Evolutionary conservation across 2,329 filamentous ascomycete species (phyloP), one percentile per base, ranked within the genome.

Genomic region (Fusarium scirpi): DNA sequence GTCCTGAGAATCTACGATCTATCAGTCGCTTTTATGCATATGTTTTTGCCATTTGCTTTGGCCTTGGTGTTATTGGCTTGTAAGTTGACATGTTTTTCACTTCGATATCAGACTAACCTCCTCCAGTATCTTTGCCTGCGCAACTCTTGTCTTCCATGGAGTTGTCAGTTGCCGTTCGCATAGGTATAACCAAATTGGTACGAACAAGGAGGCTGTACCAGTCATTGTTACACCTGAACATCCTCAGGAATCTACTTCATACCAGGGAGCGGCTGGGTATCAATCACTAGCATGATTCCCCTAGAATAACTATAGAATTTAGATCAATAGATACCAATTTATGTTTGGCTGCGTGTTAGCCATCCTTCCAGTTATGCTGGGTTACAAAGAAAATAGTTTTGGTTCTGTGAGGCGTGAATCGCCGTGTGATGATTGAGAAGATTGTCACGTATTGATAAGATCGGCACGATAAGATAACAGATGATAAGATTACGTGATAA

Each of bases 81-180:
- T 86, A 76, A 73, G 83, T 78, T 8, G 0, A n/a, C 9, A 2
- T 7, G 1, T 3, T 0, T 0, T 0, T 3, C 6, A 0, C n/a
- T n/a, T n/a, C 5, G 12, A 40, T 15, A 8, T 5, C 2, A 8
- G 40, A 8, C 15, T 68, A 6, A 51, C 34, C 2, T 22, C 3
- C 4, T 27, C 2, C 51, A 86, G 85, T 67, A 56, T 82, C 6
- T 79, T 85, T 48, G 84, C 82, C 68, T 53, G 82, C 52, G 75
- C 80, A 55, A 78, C 82, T 38, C 80, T 85, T 20, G 67, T 80
- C 15, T 78, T 85, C 8, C 80, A 84, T 72, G 73, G 79, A 63
- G 73, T 85, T 10, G 78, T 79, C 60, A 76, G 85, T 15, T 77
- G 82, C 70, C 79, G 81, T 16, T 84, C 86, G 68, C 83, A 84